Conservation (phyloP, 352 stramenopile species). For the Phytopythium vexans region DNA sequence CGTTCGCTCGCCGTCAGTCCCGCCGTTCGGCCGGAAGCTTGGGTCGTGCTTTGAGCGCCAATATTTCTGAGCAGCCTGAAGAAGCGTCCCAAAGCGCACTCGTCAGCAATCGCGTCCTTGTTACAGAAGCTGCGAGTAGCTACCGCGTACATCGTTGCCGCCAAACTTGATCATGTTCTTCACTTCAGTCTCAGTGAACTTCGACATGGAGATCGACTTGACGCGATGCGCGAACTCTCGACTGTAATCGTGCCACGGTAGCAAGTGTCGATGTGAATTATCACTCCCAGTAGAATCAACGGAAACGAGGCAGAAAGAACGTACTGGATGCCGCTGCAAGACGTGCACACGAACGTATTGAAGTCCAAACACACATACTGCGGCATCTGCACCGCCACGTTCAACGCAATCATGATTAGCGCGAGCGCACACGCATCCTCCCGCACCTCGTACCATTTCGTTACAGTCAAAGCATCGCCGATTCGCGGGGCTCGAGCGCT, state of each 20-base stretch:
- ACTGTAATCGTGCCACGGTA: slow-evolving; percentile 19
- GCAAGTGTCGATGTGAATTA: neutral
- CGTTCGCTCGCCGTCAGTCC: slow-evolving; percentile 74
- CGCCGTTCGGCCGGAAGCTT: slow-evolving; percentile 69
- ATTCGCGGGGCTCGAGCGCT: slow-evolving; percentile 66
- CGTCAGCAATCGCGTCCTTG: neutral
- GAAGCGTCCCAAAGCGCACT: neutral
- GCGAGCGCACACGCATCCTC: neutral
- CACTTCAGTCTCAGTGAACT: slow-evolving; percentile 91
- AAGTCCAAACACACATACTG: slow-evolving; percentile 92
- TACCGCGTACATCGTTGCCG: slow-evolving; percentile 76
- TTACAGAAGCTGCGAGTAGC: neutral
- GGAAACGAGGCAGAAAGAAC: slow-evolving; percentile 10
- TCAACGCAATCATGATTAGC: neutral
- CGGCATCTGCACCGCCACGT: slow-evolving; percentile 54
- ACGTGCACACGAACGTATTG: slow-evolving; percentile 94
- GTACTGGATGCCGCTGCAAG: slow-evolving; percentile 92
- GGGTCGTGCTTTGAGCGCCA: slow-evolving; percentile 82
- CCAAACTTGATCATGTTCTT: slow-evolving; percentile 86
- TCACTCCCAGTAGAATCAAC: neutral
- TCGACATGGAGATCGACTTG: slow-evolving; percentile 94
- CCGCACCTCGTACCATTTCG: slow-evolving; percentile 62
- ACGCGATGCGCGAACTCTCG: slow-evolving; percentile 92
- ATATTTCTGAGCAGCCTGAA: slow-evolving; percentile 78
- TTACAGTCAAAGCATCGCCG: slow-evolving; percentile 90